Conservation (phyloP, 202 grass and related monocot genomes). For the Carex sylvatica region DNA sequence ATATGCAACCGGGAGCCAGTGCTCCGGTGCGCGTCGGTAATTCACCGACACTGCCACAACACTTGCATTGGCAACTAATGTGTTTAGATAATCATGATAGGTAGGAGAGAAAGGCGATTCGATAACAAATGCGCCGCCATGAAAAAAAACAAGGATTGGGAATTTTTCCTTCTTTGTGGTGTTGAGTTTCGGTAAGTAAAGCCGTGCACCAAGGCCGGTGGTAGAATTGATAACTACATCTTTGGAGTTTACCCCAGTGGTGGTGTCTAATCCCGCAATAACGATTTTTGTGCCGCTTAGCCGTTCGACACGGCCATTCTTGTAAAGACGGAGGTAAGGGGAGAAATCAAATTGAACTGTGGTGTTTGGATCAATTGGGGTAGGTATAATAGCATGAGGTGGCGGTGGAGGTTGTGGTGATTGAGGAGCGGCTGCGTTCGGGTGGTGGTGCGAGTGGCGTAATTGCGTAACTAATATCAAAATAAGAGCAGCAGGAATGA, state of each 20-base stretch:
- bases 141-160: conserved; percentile 30
- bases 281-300: conserved; percentile 42
- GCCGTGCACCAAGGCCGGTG: conserved; percentile 43
- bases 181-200: conserved; percentile 50
- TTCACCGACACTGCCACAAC: conserved; percentile 36
- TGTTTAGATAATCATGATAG: conserved; percentile 37
- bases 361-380: conserved; percentile 34
- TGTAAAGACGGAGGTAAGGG: conserved; percentile 66
- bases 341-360: conserved; percentile 75
- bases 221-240: conserved; percentile 63
- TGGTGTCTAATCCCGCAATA: conserved; percentile 41
- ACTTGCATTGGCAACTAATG: conserved; percentile 12
- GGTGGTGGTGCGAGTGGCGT: conserved; percentile 10
- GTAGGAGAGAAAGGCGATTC: conserved; percentile 37
- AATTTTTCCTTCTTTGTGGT: conserved; percentile 3
- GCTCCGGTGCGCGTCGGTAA: conserved; percentile 37
- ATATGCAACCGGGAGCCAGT: conserved; percentile 37
- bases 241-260: conserved; percentile 63
- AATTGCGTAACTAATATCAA: conserved; percentile 43
- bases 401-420: neutral
- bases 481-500: conserved; percentile 39
- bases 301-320: conserved; percentile 61
- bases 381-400: conserved; percentile 24
- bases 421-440: neutral
- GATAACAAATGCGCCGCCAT: conserved; percentile 36